phyloP scores from a whole-genome alignment of 306 rosid genomes.

The Rosa rugosa region DNA sequence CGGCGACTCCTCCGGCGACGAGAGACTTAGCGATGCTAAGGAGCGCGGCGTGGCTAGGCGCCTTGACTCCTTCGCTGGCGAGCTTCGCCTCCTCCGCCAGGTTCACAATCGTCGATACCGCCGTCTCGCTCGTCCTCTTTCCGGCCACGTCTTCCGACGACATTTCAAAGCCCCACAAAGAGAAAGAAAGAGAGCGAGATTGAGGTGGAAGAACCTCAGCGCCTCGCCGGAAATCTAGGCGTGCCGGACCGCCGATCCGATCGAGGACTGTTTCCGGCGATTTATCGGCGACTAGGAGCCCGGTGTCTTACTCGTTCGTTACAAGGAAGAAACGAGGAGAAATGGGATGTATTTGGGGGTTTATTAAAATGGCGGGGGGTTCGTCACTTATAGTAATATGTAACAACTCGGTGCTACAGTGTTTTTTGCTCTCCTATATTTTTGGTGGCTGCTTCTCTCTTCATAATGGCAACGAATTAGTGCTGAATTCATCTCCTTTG shows the following conservation, averaged over 20 bases:
- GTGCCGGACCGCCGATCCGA: background rate
- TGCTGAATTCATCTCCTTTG: too few relatives aligned
- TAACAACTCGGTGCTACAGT: background rate
- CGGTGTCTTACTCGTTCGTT: background rate
- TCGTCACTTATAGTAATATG: background rate
- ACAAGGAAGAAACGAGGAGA: background rate
- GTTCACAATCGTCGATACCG: slow-evolving; percentile 41
- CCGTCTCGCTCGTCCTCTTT: slow-evolving; percentile 37
- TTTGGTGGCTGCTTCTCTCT: too few relatives aligned
- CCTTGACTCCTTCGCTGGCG: slow-evolving; percentile 44
- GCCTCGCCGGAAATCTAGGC: slow-evolving; percentile 1
- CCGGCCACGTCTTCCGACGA: slow-evolving; percentile 42
- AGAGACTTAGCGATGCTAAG: slow-evolving; percentile 65
- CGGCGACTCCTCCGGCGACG: slow-evolving; percentile 72
- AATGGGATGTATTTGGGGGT: background rate
- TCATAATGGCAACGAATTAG: too few relatives aligned
- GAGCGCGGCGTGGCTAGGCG: slow-evolving; percentile 40
- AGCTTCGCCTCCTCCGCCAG: slow-evolving; percentile 47
- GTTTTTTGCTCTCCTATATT: background rate
- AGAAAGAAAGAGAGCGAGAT: background rate
- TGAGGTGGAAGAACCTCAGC: slow-evolving; percentile 1
- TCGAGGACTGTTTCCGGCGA: slow-evolving; percentile 7
- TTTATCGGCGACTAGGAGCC: background rate
- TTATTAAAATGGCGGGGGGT: background rate
- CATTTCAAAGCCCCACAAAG: slow-evolving; percentile 32